Evolutionary conservation across 106 monocot species (phyloP).

Genomic region (Alisma plantagoaquatica): DNA sequence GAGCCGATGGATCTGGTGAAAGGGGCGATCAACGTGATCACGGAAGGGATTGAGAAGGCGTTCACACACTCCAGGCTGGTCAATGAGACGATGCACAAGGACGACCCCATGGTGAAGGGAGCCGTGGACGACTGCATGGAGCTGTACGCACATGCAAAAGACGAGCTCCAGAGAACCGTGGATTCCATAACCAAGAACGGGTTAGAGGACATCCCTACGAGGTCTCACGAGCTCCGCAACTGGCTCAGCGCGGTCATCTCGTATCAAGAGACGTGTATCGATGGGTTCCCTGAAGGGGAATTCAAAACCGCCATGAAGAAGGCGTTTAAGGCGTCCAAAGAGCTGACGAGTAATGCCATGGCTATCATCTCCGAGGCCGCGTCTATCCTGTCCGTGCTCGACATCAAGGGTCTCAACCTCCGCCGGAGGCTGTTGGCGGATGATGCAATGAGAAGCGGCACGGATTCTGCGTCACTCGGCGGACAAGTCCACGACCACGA

Average conservation of each 20-base stretch:
- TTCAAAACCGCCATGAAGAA: conserved; percentile 45
- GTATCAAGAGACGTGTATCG: conserved; percentile 69
- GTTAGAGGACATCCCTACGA: conserved; percentile 27
- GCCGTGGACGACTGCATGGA: conserved; percentile 51
- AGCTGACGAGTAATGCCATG: conserved; percentile 64
- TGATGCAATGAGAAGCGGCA: no score
- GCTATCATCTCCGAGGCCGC: conserved; percentile 35
- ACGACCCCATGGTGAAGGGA: conserved; percentile 32
- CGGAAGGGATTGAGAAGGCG: conserved; percentile 20
- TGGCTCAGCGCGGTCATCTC: no score
- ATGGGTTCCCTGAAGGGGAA: conserved; percentile 62
- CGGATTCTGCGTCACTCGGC: no score
- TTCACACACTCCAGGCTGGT: conserved; percentile 18
- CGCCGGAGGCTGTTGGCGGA: conserved; percentile 16
- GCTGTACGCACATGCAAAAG: conserved; percentile 22
- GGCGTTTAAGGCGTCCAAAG: conserved; percentile 38
- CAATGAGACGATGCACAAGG: conserved; percentile 2
- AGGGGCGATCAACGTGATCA: conserved; percentile 34
- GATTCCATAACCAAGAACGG: conserved; percentile 13
- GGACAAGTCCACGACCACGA: background rate
- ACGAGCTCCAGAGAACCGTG: conserved; percentile 38
- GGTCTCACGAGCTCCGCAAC: conserved; percentile 23
- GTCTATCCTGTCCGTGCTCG: no score
- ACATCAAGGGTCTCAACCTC: conserved; percentile 8
- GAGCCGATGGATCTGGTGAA: conserved; percentile 41